A percentile compares a stretch with the other conserved stretches of the same genome.
Evolutionary conservation across 352 stramenopile species (phyloP).

Genomic region (Peronospora farinosa): DNA sequence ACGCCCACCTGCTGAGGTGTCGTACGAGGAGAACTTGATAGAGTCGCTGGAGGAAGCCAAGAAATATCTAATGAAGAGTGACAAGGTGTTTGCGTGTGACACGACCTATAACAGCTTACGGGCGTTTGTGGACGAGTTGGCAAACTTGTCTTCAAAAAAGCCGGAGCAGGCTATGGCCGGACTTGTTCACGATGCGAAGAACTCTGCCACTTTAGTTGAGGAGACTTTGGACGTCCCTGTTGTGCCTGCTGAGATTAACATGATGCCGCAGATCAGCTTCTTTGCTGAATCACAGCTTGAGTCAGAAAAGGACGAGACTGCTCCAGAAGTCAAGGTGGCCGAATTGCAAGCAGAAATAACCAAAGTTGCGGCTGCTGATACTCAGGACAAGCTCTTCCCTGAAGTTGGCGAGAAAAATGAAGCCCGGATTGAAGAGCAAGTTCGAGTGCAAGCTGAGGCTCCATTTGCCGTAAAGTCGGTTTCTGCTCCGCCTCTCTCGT

Average conservation of each 20-base stretch:
- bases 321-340: slow-evolving; percentile 1
- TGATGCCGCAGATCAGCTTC: slow-evolving; percentile 76
- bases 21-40: slow-evolving; percentile 70
- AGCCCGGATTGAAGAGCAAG: slow-evolving; percentile 14
- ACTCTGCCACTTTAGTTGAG: slow-evolving; percentile 5
- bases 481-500: slow-evolving; percentile 41
- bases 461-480: slow-evolving; percentile 14
- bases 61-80: slow-evolving; percentile 56
- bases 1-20: slow-evolving; percentile 62
- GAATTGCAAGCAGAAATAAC: slow-evolving; percentile 19
- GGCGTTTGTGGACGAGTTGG: slow-evolving; percentile 52
- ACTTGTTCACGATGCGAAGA: slow-evolving; percentile 4
- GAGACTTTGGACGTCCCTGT: slow-evolving; percentile 12
- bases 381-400: slow-evolving; percentile 16
- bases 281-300: slow-evolving; percentile 76
- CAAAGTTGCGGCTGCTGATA: slow-evolving; percentile 11
- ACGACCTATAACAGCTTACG: slow-evolving; percentile 60
- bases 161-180: slow-evolving; percentile 1
- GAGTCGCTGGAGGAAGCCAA: slow-evolving; percentile 75
- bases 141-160: slow-evolving; percentile 17
- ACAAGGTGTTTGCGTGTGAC: slow-evolving; percentile 70
- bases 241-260: slow-evolving; percentile 31
- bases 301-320: slow-evolving; percentile 11
- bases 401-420: slow-evolving; percentile 9
- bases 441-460: slow-evolving; percentile 10